These are phyloP conservation scores for Sclerotinia spermophila DNA, from an alignment of 2,329 filamentous ascomycete genomes.

Conservation along the genomic window DNA sequence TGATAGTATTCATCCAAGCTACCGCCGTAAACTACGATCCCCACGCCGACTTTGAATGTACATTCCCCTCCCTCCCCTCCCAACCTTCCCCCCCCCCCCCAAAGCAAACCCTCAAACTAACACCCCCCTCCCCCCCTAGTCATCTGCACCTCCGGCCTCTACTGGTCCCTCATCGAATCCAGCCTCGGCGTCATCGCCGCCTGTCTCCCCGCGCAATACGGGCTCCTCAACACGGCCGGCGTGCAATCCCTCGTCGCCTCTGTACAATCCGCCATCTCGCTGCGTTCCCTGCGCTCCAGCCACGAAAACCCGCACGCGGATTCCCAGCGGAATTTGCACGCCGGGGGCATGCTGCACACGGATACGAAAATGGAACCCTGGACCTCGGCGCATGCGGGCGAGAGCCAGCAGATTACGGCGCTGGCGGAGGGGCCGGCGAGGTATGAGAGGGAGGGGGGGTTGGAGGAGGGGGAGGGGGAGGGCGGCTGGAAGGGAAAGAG, in stretches of 20 bases:
- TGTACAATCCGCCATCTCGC: neutral
- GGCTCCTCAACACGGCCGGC: neutral
- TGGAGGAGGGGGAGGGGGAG: neutral
- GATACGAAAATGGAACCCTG: neutral
- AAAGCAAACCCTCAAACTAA: neutral
- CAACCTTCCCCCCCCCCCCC: neutral
- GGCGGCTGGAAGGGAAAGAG: neutral
- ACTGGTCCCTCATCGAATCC: conserved; percentile 15
- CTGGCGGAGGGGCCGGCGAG: conserved; percentile 6
- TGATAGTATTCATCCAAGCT: conserved; percentile 16
- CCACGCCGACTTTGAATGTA: conserved; percentile 15
- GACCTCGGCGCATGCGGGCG: neutral
- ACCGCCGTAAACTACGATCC: conserved; percentile 11
- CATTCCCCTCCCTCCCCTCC: no score
- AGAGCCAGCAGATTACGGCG: conserved; percentile 2
- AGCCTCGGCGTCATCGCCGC: conserved; percentile 14
- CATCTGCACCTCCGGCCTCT: conserved; percentile 10
- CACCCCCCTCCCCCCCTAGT: neutral
- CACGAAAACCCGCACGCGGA: neutral
- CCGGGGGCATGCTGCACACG: neutral
- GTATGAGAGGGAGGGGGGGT: neutral
- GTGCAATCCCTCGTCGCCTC: conserved; percentile 9
- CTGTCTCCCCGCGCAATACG: conserved; percentile 15
- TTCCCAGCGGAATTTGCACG: neutral
- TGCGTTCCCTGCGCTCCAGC: neutral